Percentiles rank a stretch among this genome's conserved stretches.
phyloP scores from a whole-genome alignment of 108 stramenopile genomes.

The Stephanodiscus triporus region DNA sequence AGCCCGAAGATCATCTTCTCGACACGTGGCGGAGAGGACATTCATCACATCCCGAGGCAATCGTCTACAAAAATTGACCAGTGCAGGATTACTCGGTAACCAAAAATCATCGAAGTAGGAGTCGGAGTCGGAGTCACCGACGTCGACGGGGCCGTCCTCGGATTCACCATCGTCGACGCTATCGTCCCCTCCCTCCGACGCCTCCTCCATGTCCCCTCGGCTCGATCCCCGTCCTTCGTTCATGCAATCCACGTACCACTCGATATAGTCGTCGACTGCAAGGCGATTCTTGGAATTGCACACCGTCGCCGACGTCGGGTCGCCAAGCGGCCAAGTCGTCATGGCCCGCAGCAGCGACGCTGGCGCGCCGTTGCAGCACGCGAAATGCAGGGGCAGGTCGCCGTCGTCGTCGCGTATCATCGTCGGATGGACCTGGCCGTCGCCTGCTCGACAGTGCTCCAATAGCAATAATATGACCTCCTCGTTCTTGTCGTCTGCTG shows the following conservation, averaged over 20 bases:
- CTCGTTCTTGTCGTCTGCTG: constrained; percentile 12
- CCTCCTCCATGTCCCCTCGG: not conserved
- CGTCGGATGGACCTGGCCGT: constrained; percentile 11
- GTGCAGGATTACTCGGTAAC: not conserved
- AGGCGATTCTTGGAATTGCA: constrained; percentile 21
- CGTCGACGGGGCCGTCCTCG: not conserved
- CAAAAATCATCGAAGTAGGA: not conserved
- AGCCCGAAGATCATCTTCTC: constrained; percentile 18
- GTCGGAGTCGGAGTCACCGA: constrained; percentile 13
- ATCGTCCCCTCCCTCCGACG: not conserved
- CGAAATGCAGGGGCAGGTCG: constrained; percentile 42
- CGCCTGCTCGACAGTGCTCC: constrained; percentile 12
- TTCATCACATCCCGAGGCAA: not conserved
- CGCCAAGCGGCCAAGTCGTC: constrained; percentile 11
- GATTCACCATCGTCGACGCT: constrained; percentile 8
- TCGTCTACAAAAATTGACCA: not conserved
- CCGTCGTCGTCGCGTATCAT: constrained; percentile 38
- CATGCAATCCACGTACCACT: constrained; percentile 20
- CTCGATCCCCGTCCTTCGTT: not conserved
- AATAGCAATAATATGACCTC: constrained; percentile 11
- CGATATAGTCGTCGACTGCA: constrained; percentile 31
- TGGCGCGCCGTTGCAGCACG: constrained; percentile 17
- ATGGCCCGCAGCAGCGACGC: constrained; percentile 6
- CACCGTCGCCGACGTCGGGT: constrained; percentile 10
- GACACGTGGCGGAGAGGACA: not conserved